A percentile compares a stretch with the other conserved stretches of the same genome.
Evolutionary conservation across 371 early-diverging fungal genomes (phyloP).

Genomic region (Mortierella sp.): DNA sequence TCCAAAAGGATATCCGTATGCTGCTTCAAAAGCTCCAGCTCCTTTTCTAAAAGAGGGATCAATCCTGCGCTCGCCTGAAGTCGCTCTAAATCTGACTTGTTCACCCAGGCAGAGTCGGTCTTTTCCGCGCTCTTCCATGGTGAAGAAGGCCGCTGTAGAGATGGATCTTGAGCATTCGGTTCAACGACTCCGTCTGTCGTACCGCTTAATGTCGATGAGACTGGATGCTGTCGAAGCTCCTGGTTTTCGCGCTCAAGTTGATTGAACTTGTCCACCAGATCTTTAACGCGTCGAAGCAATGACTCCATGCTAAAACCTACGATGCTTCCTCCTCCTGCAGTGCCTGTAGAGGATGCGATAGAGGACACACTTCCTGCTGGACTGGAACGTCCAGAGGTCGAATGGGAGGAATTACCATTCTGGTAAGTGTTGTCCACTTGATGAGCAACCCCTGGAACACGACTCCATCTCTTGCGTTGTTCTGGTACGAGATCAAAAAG

Average conservation of each 20-base stretch:
- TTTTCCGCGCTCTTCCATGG: neutral
- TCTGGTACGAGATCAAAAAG: conserved; percentile 46
- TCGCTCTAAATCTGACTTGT: conserved; percentile 39
- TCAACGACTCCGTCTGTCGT: neutral
- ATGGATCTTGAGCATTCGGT: neutral
- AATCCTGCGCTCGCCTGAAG: conserved; percentile 39
- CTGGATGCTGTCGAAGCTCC: conserved; percentile 17
- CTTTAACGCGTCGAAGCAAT: conserved; percentile 34
- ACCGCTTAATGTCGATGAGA: neutral
- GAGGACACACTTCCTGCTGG: conserved; percentile 21
- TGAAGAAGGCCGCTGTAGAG: neutral
- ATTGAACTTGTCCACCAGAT: conserved; percentile 19
- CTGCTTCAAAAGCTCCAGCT: conserved; percentile 44
- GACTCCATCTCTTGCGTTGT: conserved; percentile 32
- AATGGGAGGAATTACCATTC: neutral
- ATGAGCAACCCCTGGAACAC: conserved; percentile 8
- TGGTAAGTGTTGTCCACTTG: conserved; percentile 8
- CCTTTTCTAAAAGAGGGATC: conserved; percentile 38
- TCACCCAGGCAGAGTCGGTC: conserved; percentile 21
- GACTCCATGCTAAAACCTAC: conserved; percentile 47
- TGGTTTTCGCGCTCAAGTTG: conserved; percentile 31
- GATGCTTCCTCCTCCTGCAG: neutral
- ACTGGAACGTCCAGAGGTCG: conserved; percentile 13
- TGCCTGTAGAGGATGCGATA: neutral
- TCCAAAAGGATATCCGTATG: conserved; percentile 50